These are phyloP conservation scores for Avena insularis DNA, from an alignment of 176 grass and related monocot species.

Conservation along the genomic window DNA sequence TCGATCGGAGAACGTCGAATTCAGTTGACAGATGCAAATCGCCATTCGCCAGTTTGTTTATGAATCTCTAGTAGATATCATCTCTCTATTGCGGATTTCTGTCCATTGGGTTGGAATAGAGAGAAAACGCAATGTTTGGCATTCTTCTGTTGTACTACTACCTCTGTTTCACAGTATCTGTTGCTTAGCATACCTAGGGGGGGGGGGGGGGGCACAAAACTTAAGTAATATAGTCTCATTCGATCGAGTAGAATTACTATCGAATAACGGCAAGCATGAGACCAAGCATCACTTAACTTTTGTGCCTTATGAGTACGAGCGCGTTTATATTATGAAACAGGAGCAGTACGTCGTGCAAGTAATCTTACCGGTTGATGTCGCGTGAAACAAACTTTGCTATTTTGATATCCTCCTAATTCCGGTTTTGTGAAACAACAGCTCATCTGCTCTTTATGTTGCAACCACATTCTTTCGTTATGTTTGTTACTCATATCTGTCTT, in stretches of 20 bases:
- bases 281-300: neutral
- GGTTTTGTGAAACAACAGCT: neutral
- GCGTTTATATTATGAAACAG: too few relatives aligned
- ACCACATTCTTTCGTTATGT: neutral
- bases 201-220: neutral
- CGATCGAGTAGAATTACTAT: neutral
- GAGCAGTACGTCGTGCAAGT: slow-evolving; percentile 6
- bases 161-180: neutral
- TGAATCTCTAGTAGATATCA: neutral
- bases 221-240: neutral
- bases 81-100: neutral
- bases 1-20: neutral
- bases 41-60: neutral
- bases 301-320: neutral
- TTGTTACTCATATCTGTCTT: neutral
- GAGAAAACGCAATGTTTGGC: neutral
- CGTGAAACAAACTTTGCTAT: neutral
- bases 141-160: neutral
- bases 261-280: neutral
- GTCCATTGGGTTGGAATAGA: neutral
- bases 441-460: slow-evolving; percentile 9
- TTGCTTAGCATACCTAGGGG: neutral
- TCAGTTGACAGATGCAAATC: neutral
- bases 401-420: neutral
- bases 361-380: neutral